A percentile compares a stretch with the other conserved stretches of the same genome.
Evolutionary conservation across 306 rosid genomes (phyloP).

Genomic region (Sophora flavescens): DNA sequence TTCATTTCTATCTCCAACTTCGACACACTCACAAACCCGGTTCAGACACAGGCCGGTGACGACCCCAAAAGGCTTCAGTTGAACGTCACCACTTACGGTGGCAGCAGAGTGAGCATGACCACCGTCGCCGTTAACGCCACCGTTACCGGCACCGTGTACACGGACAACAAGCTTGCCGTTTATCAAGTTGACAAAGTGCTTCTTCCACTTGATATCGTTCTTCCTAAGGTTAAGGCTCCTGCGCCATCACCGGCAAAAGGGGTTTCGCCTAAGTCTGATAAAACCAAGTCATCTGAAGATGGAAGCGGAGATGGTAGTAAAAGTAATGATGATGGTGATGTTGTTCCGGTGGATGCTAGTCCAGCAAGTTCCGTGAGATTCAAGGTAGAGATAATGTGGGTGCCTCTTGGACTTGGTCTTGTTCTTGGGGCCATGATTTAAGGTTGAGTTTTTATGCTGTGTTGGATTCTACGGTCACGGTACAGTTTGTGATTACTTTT

Average conservation of each 20-base stretch:
- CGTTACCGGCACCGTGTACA: too few relatives aligned
- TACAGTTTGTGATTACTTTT: conserved; percentile 9
- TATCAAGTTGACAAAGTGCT: too few relatives aligned
- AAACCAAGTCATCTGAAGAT: neutral
- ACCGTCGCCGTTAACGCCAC: too few relatives aligned
- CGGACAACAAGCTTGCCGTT: too few relatives aligned
- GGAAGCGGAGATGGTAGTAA: neutral
- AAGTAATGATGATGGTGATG: neutral
- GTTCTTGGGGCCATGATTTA: conserved; percentile 32
- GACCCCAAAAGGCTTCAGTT: too few relatives aligned
- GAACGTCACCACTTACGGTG: too few relatives aligned
- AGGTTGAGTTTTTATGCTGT: neutral
- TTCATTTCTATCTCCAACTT: too few relatives aligned
- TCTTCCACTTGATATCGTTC: too few relatives aligned
- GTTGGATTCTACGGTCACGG: conserved; percentile 12
- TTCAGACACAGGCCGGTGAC: too few relatives aligned
- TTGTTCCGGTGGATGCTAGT: conserved; percentile 22
- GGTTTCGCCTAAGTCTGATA: neutral
- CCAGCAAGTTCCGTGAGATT: conserved; percentile 16
- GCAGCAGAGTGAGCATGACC: too few relatives aligned
- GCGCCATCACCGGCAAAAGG: conserved; percentile 40
- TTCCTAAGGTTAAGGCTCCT: conserved; percentile 51
- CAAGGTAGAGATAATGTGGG: conserved; percentile 32
- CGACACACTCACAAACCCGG: too few relatives aligned
- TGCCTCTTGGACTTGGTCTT: conserved; percentile 21